Base-by-base conservation (phyloP, 2,329 filamentous ascomycete genomes). In the Tolypocladium tundrense region DNA sequence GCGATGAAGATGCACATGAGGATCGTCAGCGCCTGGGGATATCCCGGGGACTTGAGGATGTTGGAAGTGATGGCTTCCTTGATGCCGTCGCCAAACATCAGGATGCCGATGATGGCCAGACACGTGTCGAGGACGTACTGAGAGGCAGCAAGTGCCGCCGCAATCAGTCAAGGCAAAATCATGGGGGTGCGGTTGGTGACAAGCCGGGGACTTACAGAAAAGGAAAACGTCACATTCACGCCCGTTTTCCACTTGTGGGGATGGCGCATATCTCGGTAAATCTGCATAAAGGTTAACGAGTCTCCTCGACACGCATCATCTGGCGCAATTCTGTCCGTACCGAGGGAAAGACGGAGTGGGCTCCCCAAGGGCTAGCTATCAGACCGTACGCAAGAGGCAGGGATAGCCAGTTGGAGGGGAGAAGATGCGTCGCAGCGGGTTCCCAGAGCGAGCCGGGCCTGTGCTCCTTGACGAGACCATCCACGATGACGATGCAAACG, bases 31-130 rank as follows among this genome's bases (percentile, higher is more conserved):
- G 77, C 79, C 14, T 82, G 75, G 1, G 93, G 90, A 69, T 96
- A 97, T 57, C 87, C 87, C 7, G 80, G 73, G 1, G 85, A 88
- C 56, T 81, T 78, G 63, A 97, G 83, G 60, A 99, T 87, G 73
- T 96, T 97, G 67, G 88, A 88, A 0, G 94, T 97, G 69, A 97
- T 87, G 71, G 95, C 91, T 62, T 96, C 92, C 58, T 81, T 82
- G 57, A 96, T 90, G n/a, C 77, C 81, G 64, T 96, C 89, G 60
- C 93, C 93, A 71, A 97, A 99, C 93, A 99, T 97, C 62, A 97
- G 80, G 59, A 94, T 82, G 43, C 94, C 93, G 13, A 89, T 83
- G 51, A 94, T 82, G 33, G 91, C 92, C 69, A 96, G 91, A 52
- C 85, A 82, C 33, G 87, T 80, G 70, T 97, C 93, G 14, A 97